phyloP scores from a whole-genome alignment of 2,329 filamentous ascomycete species.

The Nigrospora oryzae region DNA sequence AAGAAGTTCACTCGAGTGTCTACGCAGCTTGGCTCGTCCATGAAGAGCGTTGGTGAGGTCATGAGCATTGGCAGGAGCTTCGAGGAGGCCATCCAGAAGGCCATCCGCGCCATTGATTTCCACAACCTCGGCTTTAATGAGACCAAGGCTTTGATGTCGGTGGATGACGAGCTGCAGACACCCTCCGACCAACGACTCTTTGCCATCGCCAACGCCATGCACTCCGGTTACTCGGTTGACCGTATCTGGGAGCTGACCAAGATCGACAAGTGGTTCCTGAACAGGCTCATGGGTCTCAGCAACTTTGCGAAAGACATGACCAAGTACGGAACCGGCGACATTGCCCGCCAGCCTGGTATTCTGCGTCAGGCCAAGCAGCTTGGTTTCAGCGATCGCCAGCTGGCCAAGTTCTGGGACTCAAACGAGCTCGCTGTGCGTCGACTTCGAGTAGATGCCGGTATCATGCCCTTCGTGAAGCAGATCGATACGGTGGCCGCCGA shows the following conservation, averaged over 20 bases:
- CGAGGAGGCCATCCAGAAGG: constrained; percentile 97
- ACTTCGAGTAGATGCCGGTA: constrained; percentile 74
- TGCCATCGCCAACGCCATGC: constrained; percentile 96
- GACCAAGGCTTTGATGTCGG: constrained; percentile 85
- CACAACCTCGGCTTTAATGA: constrained; percentile 93
- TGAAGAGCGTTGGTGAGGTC: constrained; percentile 99
- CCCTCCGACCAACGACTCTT: constrained; percentile 96
- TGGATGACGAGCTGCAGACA: constrained; percentile 92
- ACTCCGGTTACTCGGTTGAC: constrained; percentile 84
- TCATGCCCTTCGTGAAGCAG: constrained; percentile 89
- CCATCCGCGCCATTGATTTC: constrained; percentile 90
- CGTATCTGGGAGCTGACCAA: constrained; percentile 98
- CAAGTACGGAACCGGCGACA: constrained; percentile 55
- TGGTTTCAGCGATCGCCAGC: constrained; percentile 87
- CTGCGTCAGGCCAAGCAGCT: constrained; percentile 84
- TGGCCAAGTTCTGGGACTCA: constrained; percentile 89
- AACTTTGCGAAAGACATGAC: constrained; percentile 79
- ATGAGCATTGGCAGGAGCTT: constrained; percentile 97
- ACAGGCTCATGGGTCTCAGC: constrained; percentile 82
- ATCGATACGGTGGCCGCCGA: constrained; percentile 98
- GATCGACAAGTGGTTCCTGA: constrained; percentile 98
- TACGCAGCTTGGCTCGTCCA: constrained; percentile 90
- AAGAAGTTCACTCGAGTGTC: constrained; percentile 99
- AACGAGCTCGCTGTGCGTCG: constrained; percentile 87
- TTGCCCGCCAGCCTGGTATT: constrained; percentile 53